These are phyloP conservation scores for Tricladium varicosporioides DNA, from an alignment of 2,329 filamentous ascomycete species.

Conservation along the genomic window DNA sequence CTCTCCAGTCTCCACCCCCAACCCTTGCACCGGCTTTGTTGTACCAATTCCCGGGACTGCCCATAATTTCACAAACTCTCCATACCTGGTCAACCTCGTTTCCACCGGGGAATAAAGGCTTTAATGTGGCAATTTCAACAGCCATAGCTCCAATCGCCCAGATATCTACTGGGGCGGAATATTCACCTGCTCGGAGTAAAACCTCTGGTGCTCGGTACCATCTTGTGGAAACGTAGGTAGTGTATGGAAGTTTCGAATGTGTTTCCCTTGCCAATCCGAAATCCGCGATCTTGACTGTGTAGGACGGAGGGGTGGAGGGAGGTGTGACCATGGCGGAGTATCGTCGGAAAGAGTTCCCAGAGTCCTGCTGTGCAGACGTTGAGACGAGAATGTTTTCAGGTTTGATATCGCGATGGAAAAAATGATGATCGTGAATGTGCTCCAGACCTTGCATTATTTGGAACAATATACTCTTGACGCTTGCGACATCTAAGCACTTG, in stretches of 20 bases:
- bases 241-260: constrained; percentile 93
- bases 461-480: constrained; percentile 96
- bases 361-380: constrained; percentile 76
- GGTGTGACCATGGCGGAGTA: constrained; percentile 94
- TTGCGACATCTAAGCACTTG: constrained; percentile 84
- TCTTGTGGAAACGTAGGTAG: constrained; percentile 94
- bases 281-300: constrained; percentile 97
- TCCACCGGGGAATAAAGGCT: constrained; percentile 93
- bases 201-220: constrained; percentile 97
- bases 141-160: constrained; percentile 99
- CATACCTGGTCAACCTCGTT: constrained; percentile 99
- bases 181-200: constrained; percentile 87
- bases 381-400: constrained; percentile 98
- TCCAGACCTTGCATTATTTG: constrained; percentile 96
- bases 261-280: constrained; percentile 97
- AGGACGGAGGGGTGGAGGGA: constrained; percentile 87
- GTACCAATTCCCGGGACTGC: constrained; percentile 96
- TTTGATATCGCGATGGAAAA: constrained; percentile 99
- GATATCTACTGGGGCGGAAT: constrained; percentile 96
- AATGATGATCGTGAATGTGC: constrained; percentile 94
- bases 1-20: constrained; percentile 95
- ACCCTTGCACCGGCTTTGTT: constrained; percentile 85
- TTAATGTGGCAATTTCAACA: constrained; percentile 93
- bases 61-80: constrained; percentile 99
- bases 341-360: constrained; percentile 79